Evolutionary conservation across 2,329 filamentous ascomycete genomes (phyloP).

Genomic region (Trichoderma sp.): DNA sequence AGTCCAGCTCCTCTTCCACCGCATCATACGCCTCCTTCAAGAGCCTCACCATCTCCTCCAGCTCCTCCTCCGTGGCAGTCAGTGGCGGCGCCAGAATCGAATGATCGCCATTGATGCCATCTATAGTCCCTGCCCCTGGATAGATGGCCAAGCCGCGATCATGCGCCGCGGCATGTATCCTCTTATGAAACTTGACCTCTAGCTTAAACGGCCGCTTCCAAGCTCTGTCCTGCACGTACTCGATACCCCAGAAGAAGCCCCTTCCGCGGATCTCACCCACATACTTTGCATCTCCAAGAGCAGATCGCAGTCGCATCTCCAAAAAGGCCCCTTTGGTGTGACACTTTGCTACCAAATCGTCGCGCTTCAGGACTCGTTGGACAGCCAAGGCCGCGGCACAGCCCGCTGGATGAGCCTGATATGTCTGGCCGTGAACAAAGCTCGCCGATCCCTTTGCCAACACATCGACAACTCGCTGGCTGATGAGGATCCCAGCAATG

Average conservation of each 20-base stretch:
- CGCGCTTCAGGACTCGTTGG: slow-evolving; percentile 58
- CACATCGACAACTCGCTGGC: slow-evolving; percentile 50
- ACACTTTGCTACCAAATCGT: slow-evolving; percentile 62
- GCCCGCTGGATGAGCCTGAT: slow-evolving; percentile 61
- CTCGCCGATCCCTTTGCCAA: slow-evolving; percentile 41
- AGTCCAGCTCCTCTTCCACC: slow-evolving; percentile 10
- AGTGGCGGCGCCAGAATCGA: slow-evolving; percentile 72
- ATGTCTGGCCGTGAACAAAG: slow-evolving; percentile 60
- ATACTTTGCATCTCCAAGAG: slow-evolving; percentile 47
- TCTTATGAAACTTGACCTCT: slow-evolving; percentile 32
- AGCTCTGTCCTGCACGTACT: slow-evolving; percentile 44
- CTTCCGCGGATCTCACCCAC: slow-evolving; percentile 64
- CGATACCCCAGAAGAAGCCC: slow-evolving; percentile 54
- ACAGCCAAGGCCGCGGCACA: slow-evolving; percentile 66
- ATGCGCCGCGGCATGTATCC: slow-evolving; percentile 38
- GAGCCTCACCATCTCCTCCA: slow-evolving; percentile 26
- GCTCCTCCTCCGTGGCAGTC: slow-evolving; percentile 51
- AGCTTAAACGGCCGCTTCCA: slow-evolving; percentile 42
- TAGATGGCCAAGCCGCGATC: slow-evolving; percentile 53
- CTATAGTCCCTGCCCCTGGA: slow-evolving; percentile 62
- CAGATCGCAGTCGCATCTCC: slow-evolving; percentile 44
- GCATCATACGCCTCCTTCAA: slow-evolving; percentile 24
- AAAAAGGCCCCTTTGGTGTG: slow-evolving; percentile 53
- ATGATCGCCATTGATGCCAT: slow-evolving; percentile 66
- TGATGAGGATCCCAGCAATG: slow-evolving; percentile 61